phyloP scores from a whole-genome alignment of 352 stramenopile species.

The Thalassiosira mediterranea region DNA sequence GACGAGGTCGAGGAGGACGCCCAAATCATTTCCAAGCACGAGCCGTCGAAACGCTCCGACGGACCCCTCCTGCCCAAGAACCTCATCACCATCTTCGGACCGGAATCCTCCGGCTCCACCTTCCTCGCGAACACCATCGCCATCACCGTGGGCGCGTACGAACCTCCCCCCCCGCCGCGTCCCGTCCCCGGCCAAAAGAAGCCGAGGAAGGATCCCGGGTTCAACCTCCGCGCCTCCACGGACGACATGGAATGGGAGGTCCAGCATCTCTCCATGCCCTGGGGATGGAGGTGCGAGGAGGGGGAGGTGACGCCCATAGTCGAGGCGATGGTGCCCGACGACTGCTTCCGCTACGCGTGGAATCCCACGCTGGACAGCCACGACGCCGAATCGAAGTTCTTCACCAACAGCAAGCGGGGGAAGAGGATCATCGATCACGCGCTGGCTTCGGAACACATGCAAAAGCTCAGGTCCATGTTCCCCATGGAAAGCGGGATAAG shows the following conservation, averaged over 20 bases:
- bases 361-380: constrained; percentile 18
- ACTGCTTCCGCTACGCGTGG: constrained; percentile 44
- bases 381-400: constrained; percentile 10
- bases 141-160: constrained; percentile 8
- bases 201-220: no score
- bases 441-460: background rate
- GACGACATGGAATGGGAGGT: background rate
- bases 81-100: constrained; percentile 39
- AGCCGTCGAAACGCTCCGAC: no score
- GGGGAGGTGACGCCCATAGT: constrained; percentile 11
- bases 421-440: background rate
- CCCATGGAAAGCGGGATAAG: background rate
- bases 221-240: no score
- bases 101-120: constrained; percentile 25
- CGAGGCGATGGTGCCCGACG: constrained; percentile 38
- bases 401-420: background rate
- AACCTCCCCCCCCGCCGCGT: no score
- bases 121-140: constrained; percentile 22
- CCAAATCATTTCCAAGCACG: no score
- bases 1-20: no score
- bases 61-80: constrained; percentile 17
- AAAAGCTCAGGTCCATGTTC: background rate
- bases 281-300: constrained; percentile 16
- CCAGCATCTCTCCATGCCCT: constrained; percentile 17
- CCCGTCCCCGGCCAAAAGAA: no score